Evolutionary conservation across 371 early-diverging fungal genomes (phyloP).

Genomic region (Apophysomyces trapeziformis): DNA sequence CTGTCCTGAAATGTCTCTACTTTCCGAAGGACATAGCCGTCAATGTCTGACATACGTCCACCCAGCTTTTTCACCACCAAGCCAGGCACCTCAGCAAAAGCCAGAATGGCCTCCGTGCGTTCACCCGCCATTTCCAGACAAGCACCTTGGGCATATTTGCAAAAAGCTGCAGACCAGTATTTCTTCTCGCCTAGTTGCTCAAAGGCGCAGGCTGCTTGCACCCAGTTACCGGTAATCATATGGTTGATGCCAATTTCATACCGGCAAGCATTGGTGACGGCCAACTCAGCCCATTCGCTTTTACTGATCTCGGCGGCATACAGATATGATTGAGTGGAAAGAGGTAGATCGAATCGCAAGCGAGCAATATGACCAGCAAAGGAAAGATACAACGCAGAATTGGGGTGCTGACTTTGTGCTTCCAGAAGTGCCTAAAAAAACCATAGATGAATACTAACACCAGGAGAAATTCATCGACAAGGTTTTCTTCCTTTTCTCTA

Average conservation of each 20-base stretch:
- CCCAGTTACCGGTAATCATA: conserved; percentile 59
- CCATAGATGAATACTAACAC: too few relatives aligned
- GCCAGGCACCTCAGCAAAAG: conserved; percentile 53
- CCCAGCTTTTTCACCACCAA: conserved; percentile 57
- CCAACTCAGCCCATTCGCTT: conserved; percentile 51
- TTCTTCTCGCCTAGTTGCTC: conserved; percentile 51
- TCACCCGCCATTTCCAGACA: conserved; percentile 53
- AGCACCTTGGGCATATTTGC: conserved; percentile 60
- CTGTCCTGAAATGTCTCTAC: conserved; percentile 52
- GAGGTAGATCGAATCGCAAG: conserved; percentile 45
- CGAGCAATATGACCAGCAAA: conserved; percentile 60
- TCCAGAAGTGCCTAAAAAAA: conserved; percentile 46
- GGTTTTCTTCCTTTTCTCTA: too few relatives aligned
- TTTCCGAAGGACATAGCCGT: conserved; percentile 61
- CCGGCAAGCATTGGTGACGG: conserved; percentile 53
- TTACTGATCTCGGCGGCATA: conserved; percentile 47
- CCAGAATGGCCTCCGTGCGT: conserved; percentile 48
- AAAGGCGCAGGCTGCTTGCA: conserved; percentile 51
- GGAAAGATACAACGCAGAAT: conserved; percentile 60
- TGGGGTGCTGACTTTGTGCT: conserved; percentile 56
- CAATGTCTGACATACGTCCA: conserved; percentile 58
- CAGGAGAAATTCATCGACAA: too few relatives aligned
- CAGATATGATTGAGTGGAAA: conserved; percentile 57
- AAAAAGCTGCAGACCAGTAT: conserved; percentile 66
- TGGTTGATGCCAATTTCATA: conserved; percentile 65